Conservation (phyloP, 139 green algal genomes). For the Picochlorum sp. region DNA sequence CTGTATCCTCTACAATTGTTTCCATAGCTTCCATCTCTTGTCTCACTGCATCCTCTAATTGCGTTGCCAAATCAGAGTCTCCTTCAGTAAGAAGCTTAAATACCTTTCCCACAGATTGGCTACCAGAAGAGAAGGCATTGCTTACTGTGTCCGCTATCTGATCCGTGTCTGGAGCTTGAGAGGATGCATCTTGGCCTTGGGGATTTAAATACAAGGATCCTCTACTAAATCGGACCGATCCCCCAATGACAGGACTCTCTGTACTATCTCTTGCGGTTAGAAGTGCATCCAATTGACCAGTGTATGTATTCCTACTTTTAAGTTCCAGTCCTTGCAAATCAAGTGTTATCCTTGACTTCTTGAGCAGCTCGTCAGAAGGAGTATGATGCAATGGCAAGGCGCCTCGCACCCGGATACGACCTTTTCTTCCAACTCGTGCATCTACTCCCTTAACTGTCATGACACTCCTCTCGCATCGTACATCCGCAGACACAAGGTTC, state of each 20-base stretch:
- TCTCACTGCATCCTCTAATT: conserved; percentile 15
- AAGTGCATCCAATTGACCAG: conserved; percentile 46
- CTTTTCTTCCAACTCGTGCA: conserved; percentile 51
- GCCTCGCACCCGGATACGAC: conserved; percentile 44
- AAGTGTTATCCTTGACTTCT: neutral
- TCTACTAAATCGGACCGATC: conserved; percentile 42
- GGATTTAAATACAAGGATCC: conserved; percentile 57
- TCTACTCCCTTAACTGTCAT: conserved; percentile 51
- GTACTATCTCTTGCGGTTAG: conserved; percentile 43
- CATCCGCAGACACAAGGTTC: conserved; percentile 29
- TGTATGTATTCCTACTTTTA: conserved; percentile 56
- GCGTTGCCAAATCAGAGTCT: conserved; percentile 10
- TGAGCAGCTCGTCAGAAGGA: neutral
- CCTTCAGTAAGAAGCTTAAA: conserved; percentile 50
- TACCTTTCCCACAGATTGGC: conserved; percentile 35
- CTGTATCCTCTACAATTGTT: conserved; percentile 17
- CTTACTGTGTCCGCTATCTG: too few relatives aligned
- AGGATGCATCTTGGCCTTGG: conserved; percentile 12
- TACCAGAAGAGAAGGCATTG: conserved; percentile 1
- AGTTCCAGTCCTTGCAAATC: conserved; percentile 50
- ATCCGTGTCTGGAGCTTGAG: neutral
- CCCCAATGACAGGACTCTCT: conserved; percentile 45
- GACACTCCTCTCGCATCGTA: conserved; percentile 30
- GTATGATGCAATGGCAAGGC: conserved; percentile 36
- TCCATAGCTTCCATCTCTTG: conserved; percentile 24